Conservation (phyloP, 495 filamentous ascomycete genomes). For the Clavariopsis aquatica region DNA sequence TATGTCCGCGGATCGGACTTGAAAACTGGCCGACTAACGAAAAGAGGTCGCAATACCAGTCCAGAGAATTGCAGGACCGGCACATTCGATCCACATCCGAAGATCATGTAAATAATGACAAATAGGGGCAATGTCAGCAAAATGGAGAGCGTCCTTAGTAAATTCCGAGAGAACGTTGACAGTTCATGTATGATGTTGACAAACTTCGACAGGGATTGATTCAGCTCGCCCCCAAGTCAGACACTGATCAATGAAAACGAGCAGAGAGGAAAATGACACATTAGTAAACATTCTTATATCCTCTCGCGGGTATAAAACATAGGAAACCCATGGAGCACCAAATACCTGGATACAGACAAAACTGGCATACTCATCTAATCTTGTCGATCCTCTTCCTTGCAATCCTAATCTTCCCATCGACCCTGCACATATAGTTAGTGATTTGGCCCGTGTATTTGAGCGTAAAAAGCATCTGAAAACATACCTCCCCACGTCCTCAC, state of each 20-base stretch:
- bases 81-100: no score
- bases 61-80: no score
- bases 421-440: constrained; percentile 41
- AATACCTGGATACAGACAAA: constrained; percentile 46
- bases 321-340: neutral
- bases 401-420: constrained; percentile 76
- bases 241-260: neutral
- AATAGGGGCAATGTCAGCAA: no score
- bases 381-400: constrained; percentile 79
- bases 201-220: no score
- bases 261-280: neutral
- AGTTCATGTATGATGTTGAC: no score
- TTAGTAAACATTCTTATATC: neutral
- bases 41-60: no score
- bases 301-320: neutral
- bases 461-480: constrained; percentile 29
- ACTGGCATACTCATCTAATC: constrained; percentile 60
- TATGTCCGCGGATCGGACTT: no score
- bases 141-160: no score
- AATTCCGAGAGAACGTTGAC: no score
- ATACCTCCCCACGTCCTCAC: constrained; percentile 70
- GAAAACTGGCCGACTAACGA: no score
- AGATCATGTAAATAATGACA: no score
- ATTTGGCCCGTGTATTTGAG: neutral
- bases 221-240: neutral